Conservation (phyloP, 78 protist species). For the Isochrysis galbana region DNA sequence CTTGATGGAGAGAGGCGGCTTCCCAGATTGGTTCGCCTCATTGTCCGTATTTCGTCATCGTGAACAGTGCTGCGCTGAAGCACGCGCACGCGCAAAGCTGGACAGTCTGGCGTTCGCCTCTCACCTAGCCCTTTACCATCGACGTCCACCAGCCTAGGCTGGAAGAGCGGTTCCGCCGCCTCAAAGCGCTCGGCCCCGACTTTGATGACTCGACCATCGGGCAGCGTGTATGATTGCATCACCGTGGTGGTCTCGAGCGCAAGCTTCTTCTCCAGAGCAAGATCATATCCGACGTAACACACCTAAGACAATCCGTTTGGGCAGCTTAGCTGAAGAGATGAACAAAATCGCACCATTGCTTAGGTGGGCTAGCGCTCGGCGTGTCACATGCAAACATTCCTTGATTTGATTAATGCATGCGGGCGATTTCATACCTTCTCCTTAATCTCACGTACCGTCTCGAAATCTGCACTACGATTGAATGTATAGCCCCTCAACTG, state of each 20-base stretch:
- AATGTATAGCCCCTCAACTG: slow-evolving; percentile 91
- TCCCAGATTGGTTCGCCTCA: too few relatives aligned
- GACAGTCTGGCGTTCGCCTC: too few relatives aligned
- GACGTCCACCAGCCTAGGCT: slow-evolving; percentile 89
- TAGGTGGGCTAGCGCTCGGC: too few relatives aligned
- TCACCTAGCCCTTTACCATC: slow-evolving; percentile 93
- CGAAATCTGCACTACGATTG: slow-evolving; percentile 98
- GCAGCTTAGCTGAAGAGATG: too few relatives aligned
- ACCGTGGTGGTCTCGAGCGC: slow-evolving; percentile 96
- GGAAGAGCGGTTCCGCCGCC: slow-evolving; percentile 98
- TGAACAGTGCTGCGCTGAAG: too few relatives aligned
- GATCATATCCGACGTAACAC: slow-evolving; percentile 94
- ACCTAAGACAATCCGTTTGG: too few relatives aligned
- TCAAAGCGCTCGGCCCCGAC: slow-evolving; percentile 95
- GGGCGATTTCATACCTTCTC: not conserved
- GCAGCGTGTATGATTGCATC: slow-evolving; percentile 75
- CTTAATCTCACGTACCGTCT: slow-evolving; percentile 66
- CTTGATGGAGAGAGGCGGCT: slow-evolving; percentile 84
- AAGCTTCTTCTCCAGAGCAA: slow-evolving; percentile 81
- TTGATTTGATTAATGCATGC: too few relatives aligned
- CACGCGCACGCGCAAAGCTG: too few relatives aligned
- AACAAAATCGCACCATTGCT: too few relatives aligned
- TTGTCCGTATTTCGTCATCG: slow-evolving; percentile 61
- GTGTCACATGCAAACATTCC: too few relatives aligned
- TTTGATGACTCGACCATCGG: slow-evolving; percentile 52